phyloP scores from a whole-genome alignment of 306 rosid genomes.

The Carpinus fangiana region DNA sequence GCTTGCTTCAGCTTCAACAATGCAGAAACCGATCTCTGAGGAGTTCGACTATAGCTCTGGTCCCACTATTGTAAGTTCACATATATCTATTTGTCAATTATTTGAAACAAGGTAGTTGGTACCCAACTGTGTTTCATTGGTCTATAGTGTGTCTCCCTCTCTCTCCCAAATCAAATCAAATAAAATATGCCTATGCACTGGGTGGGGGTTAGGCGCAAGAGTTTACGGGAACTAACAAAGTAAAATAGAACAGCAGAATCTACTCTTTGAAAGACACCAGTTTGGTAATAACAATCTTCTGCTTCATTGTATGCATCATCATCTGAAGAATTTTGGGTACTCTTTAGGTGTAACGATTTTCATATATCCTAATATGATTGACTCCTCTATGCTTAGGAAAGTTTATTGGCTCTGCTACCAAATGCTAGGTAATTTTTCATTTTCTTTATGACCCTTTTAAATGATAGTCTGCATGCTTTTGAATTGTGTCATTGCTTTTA shows the following conservation, averaged over 20 bases:
- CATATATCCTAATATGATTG: background rate
- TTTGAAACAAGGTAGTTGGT: slow-evolving; percentile 6
- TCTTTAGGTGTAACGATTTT: background rate
- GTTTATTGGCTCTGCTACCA: background rate
- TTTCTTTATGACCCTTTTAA: background rate
- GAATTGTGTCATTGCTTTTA: background rate
- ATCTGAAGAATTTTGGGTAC: background rate
- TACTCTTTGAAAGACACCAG: background rate
- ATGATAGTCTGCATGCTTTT: background rate
- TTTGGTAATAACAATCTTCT: background rate
- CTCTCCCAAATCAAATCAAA: background rate
- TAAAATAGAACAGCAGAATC: background rate
- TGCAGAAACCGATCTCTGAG: slow-evolving; percentile 75
- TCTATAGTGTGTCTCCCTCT: slow-evolving; percentile 10
- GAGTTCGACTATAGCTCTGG: slow-evolving; percentile 72
- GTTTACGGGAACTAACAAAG: background rate
- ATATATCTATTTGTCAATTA: background rate
- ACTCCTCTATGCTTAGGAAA: background rate
- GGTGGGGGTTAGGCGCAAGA: background rate
- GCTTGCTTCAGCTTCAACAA: slow-evolving; percentile 88
- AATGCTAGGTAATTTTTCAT: background rate
- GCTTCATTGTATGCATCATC: background rate
- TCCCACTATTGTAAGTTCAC: slow-evolving; percentile 78
- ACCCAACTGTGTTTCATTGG: slow-evolving; percentile 3
- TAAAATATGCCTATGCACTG: too few relatives aligned